Base-by-base conservation (phyloP, 2,329 filamentous ascomycete genomes). In the Pseudopyricularia cyperi region DNA sequence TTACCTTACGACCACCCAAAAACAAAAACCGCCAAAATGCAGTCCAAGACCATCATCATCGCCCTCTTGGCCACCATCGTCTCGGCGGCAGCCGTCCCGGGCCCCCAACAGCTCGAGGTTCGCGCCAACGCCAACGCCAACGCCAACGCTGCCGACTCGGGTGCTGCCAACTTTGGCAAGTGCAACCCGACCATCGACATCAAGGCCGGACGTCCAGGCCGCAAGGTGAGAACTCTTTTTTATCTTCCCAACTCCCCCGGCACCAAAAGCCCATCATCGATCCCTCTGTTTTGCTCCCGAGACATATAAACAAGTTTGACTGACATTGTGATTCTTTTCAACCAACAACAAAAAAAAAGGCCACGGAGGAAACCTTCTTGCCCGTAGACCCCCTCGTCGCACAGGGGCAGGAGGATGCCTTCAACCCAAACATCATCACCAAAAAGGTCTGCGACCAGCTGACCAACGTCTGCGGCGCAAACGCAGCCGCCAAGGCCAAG, bases 381-480 rank as follows among this genome's bases (percentile, higher is more conserved):
- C 74, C 79, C 44, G 71, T 46, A 17, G 79, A 82, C 60, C 63
- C 73, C 7, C 59, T 75, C 7, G 72, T 80, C 34, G 73, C 73
- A 57, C 63, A 76, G 60, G 77, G 76, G 46, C 77, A 58, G 46
- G 51, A 58, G 55, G 77, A 81, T 55, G 76, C 77, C 34, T 65
- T 80, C 12, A 81, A 81, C 71, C 78, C 77, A 35, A 77, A 76
- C 66, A 82, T 82, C 67, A 82, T 82, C 68, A 80, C 75, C 60
- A 80, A 79, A 66, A 71, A 75, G 17, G 73, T 82, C 57, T 79
- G 76, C 66, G 75, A 82, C 65, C 76, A 80, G 62, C 68, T 82
- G 52, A 74, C 68, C 55, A 82, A 80, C 62, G 74, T 77, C 24
- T 82, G 78, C 64, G 65, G 67, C n/a, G 77, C 77, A 49, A 79